These are phyloP conservation scores for Globisporangium mamillatum DNA, from an alignment of 352 stramenopile species.

Conservation along the genomic window DNA sequence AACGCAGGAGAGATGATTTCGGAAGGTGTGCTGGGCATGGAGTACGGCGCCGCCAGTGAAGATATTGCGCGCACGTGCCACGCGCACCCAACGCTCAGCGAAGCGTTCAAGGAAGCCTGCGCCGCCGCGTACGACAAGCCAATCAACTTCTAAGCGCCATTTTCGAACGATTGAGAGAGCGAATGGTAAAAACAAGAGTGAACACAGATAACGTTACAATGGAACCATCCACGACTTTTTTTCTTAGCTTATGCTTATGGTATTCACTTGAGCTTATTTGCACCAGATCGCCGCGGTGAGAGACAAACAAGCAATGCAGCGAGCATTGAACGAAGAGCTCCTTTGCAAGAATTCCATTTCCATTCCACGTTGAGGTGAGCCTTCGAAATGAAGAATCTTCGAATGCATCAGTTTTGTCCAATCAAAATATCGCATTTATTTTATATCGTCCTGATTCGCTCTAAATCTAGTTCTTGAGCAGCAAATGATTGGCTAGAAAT, in stretches of 20 bases:
- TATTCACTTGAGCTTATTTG: too few species aligned
- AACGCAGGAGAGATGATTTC: constrained; percentile 99
- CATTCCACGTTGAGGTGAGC: not conserved
- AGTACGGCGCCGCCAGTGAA: constrained; percentile 98
- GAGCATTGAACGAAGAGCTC: not conserved
- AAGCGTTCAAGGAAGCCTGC: constrained; percentile 99
- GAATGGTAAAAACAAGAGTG: not conserved
- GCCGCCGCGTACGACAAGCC: constrained; percentile 97
- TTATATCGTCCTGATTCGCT: not conserved
- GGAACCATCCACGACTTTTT: not conserved
- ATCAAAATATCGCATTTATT: not conserved
- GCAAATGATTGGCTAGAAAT: not conserved
- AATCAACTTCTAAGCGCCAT: constrained; percentile 97
- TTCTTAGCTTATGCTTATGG: not conserved
- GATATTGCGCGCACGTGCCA: constrained; percentile 99
- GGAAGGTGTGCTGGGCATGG: constrained; percentile 97
- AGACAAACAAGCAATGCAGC: not conserved
- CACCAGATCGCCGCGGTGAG: too few species aligned
- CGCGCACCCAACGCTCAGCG: constrained; percentile 96
- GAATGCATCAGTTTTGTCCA: not conserved
- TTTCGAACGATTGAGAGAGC: not conserved
- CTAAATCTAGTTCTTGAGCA: not conserved
- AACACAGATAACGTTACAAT: not conserved
- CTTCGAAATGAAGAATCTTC: not conserved
- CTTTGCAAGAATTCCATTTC: not conserved